phyloP scores from a whole-genome alignment of 768 basidiomycete genomes.

The Russula emetica region DNA sequence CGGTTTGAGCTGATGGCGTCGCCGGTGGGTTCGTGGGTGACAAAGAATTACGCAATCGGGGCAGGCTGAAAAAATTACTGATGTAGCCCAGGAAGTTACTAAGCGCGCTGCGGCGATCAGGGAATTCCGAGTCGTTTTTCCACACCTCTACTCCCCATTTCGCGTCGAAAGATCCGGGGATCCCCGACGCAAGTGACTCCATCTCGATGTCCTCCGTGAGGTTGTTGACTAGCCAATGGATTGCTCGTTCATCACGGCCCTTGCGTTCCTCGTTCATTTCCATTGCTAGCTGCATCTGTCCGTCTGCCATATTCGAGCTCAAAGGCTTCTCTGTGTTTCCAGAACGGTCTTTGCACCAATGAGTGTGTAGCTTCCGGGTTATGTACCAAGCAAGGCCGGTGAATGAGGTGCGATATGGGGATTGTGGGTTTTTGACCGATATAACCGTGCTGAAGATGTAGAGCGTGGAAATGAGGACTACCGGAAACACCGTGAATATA shows the following conservation, averaged over 20 bases:
- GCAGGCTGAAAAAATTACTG: background rate
- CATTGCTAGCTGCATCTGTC: slow-evolving; percentile 24
- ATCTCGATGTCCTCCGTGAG: slow-evolving; percentile 18
- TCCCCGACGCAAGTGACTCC: slow-evolving; percentile 18
- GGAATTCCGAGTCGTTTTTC: background rate
- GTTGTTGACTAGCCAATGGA: slow-evolving; percentile 14
- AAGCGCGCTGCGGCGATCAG: background rate
- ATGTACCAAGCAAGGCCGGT: slow-evolving; percentile 19
- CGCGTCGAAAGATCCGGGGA: slow-evolving; percentile 18
- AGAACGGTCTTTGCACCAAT: background rate
- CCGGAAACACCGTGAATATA: background rate
- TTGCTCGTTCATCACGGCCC: slow-evolving; percentile 20
- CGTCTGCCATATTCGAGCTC: slow-evolving; percentile 21
- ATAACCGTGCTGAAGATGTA: slow-evolving; percentile 23
- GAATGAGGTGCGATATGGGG: slow-evolving; percentile 19
- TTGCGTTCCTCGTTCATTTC: slow-evolving; percentile 7
- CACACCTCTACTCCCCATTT: slow-evolving; percentile 16
- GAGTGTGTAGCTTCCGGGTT: background rate
- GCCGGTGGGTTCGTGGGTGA: background rate
- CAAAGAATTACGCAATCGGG: background rate
- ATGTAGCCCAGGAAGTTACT: background rate
- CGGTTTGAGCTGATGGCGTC: background rate
- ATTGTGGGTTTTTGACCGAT: slow-evolving; percentile 11
- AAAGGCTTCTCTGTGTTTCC: background rate
- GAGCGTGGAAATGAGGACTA: slow-evolving; percentile 7